Evolutionary conservation across 192 early-diverging fungal species (phyloP), one percentile per base, ranked within the genome.

Genomic region (Linnemannia zychae): DNA sequence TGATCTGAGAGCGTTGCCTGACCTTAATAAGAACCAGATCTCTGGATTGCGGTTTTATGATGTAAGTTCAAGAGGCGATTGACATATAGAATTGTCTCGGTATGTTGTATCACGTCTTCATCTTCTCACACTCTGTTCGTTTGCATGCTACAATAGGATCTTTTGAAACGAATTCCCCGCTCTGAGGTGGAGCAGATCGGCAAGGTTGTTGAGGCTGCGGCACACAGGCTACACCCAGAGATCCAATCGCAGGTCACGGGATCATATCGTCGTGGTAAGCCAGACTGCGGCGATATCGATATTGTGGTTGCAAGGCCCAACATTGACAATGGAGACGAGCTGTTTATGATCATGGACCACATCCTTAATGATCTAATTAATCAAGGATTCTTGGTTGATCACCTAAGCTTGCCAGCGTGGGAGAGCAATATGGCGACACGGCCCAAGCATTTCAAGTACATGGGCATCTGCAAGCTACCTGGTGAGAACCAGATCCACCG

Each of bases 261-360:
- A 50, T 86, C 84, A 13, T 89, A 89, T 48, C 79, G 88, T 4
- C 79, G 88, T 0, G 87, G 86, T 28, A 28, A 87, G 37, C 86
- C 40, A 0, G 80, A 81, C 16, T 88, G 84, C 71, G 88, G 88
- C 0, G 88, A 89, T 44, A 75, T 89, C 28, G 88, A 89, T 40
- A 83, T 89, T 68, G 79, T 89, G 5, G 72, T 89, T 3, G 80
- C 86, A 2, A 44, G 87, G 17, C 75, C 78, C 2, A 50, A 87
- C 46, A 72, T 82, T 24, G 75, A 88, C 77, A 33, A 69, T 48
- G 77, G 79, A 13, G 79, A 78, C 22, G 77, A 77, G 44, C 68
- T 88, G 22, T 81, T 66, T 44, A 33, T 50, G 37, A 83, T 80
- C 20, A 79, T 88, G 73, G 73, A 80, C 11, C 79, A 79, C 37